phyloP scores from a whole-genome alignment of 2,329 filamentous ascomycete genomes.

The Colletotrichum cordylinicola region DNA sequence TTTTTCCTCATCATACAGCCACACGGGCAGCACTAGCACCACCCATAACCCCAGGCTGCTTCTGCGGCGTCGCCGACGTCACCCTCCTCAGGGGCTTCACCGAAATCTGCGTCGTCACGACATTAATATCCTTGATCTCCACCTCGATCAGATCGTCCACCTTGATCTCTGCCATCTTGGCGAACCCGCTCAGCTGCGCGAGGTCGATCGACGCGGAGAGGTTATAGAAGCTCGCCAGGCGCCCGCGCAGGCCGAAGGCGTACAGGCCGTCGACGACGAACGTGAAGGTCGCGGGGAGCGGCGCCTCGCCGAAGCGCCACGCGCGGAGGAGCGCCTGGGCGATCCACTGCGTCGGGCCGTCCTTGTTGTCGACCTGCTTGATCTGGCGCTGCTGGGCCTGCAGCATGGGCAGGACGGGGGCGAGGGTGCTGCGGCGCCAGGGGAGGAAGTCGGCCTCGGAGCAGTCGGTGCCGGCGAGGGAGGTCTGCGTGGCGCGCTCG shows the following conservation, averaged over 20 bases:
- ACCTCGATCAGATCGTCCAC: conserved; percentile 62
- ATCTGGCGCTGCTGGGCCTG: conserved; percentile 59
- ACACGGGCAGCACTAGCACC: background rate
- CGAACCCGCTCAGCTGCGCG: conserved; percentile 40
- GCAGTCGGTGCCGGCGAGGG: conserved; percentile 26
- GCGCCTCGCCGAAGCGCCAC: conserved; percentile 58
- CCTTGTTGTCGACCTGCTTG: conserved; percentile 45
- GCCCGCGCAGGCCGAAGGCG: conserved; percentile 40
- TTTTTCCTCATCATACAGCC: background rate
- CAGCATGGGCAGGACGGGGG: conserved; percentile 53
- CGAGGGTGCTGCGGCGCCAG: conserved; percentile 47
- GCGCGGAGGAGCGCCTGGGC: conserved; percentile 65
- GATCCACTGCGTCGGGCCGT: conserved; percentile 58
- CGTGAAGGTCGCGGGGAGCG: conserved; percentile 52
- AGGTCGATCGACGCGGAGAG: conserved; percentile 46
- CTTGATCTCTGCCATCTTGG: conserved; percentile 47
- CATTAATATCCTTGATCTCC: conserved; percentile 58
- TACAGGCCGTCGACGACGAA: conserved; percentile 50
- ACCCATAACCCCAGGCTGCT: too few relatives aligned
- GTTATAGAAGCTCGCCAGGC: conserved; percentile 55
- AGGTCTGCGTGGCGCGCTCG: conserved; percentile 40
- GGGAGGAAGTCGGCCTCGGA: conserved; percentile 45
- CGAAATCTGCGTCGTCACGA: conserved; percentile 28
- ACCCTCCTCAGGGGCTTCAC: background rate
- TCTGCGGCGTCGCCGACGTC: too few relatives aligned